Percentiles rank a stretch among this genome's conserved stretches.
Evolutionary conservation across 768 basidiomycete species (phyloP).

Genomic region (Auriscalpium vulgare): DNA sequence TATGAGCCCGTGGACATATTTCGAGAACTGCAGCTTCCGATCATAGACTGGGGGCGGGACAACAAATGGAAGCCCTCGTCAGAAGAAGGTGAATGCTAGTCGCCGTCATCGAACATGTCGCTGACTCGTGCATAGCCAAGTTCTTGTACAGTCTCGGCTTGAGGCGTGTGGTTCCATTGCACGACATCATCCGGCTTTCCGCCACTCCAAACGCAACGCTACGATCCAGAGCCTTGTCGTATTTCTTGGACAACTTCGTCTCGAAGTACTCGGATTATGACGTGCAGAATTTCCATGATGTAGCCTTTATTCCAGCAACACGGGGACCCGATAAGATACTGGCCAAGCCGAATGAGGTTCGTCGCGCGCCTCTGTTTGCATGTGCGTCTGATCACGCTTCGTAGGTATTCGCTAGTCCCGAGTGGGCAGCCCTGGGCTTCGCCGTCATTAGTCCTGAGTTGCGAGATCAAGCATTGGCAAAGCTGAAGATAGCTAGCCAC

Average conservation of each 20-base stretch:
- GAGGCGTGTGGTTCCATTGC: slow-evolving; percentile 58
- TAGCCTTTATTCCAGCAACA: slow-evolving; percentile 76
- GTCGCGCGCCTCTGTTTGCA: slow-evolving; percentile 7
- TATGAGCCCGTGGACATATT: slow-evolving; percentile 80
- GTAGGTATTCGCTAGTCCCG: slow-evolving; percentile 62
- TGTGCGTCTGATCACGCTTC: neutral
- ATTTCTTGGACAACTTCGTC: slow-evolving; percentile 69
- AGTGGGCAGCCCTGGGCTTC: slow-evolving; percentile 76
- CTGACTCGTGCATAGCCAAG: slow-evolving; percentile 44
- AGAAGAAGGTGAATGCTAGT: slow-evolving; percentile 63
- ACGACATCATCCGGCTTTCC: slow-evolving; percentile 60
- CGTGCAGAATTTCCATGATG: slow-evolving; percentile 41
- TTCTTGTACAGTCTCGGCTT: slow-evolving; percentile 70
- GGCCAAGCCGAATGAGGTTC: slow-evolving; percentile 59
- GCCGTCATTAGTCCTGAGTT: slow-evolving; percentile 49
- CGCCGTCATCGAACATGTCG: too few species aligned
- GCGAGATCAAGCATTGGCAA: slow-evolving; percentile 43
- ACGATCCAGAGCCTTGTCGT: slow-evolving; percentile 63
- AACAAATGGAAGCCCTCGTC: slow-evolving; percentile 75
- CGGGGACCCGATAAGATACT: slow-evolving; percentile 43
- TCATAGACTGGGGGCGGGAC: slow-evolving; percentile 81
- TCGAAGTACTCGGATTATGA: slow-evolving; percentile 54
- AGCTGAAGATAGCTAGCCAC: slow-evolving; percentile 62
- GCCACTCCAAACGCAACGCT: slow-evolving; percentile 42
- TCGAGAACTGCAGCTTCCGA: slow-evolving; percentile 64